Base-by-base conservation (phyloP, 2,329 filamentous ascomycete species). In the Nigrospora sphaerica region DNA sequence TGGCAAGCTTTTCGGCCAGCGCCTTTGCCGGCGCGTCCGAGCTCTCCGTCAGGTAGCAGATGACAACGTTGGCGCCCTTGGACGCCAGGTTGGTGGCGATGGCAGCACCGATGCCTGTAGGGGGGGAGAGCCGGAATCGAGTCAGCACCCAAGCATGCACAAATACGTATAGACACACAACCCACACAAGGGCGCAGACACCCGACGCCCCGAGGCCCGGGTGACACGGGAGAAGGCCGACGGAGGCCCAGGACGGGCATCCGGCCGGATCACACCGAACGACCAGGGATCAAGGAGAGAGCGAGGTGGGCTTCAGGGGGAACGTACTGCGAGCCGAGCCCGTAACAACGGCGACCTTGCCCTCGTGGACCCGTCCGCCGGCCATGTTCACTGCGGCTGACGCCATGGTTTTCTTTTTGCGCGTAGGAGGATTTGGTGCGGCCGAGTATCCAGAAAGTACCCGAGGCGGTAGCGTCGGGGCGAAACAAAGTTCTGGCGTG, bases 11-110 rank as follows among this genome's bases (percentile, higher is more conserved):
- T n/a, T 62, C 56, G 53, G 72, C 72, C 16, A 83, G 69, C 34
- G 69, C 59, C 48, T 67, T 57, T 11, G 78, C 73, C 39, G 62
- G 65, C 38, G 66, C 57, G n/a, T 65, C 66, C 2, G 78, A 82
- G 3, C 70, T 72, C 47, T 77, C 70, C 45, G 76, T 79, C 12
- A 77, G 77, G 63, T 80, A 83, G 61, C 78, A 78, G 50, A 83
- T 65, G 41, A 82, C 63, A 13, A 84, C 62, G 47, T 75, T 73
- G 62, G 72, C 73, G 45, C 80, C 80, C 64, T 83, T 82, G 58
- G 69, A 68, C 35, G 78, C 80, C 11, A 84, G 70, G 48, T 78
- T 74, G 40, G 67, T 67, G 47, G 72, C 76, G 42, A 80, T 76
- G 34, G 77, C 75, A 17, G 75, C 77, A 23, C 80, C 80, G 48